A percentile compares a stretch with the other conserved stretches of the same genome.
Evolutionary conservation across 2,329 filamentous ascomycete species (phyloP).

Genomic region (Cyphellophora europaea): DNA sequence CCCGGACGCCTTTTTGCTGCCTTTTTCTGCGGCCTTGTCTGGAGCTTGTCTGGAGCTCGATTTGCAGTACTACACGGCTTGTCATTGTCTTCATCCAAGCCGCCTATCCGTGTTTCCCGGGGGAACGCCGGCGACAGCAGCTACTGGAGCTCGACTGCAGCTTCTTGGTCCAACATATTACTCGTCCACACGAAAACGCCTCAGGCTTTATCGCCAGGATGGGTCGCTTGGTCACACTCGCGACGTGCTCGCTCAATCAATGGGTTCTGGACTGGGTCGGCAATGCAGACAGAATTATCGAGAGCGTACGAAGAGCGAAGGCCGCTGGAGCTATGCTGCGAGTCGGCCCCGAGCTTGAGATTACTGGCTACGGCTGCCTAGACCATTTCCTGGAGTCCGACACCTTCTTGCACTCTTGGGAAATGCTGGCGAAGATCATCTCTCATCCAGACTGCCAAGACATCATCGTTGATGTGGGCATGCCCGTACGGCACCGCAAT

Average conservation of each 20-base stretch:
- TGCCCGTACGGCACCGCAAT: conserved; percentile 28
- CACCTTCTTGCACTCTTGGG: conserved; percentile 51
- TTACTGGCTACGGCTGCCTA: conserved; percentile 56
- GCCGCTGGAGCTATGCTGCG: conserved; percentile 52
- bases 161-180: no score
- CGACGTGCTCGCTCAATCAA: conserved; percentile 9
- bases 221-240: conserved; percentile 8
- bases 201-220: no score
- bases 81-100: no score
- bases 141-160: no score
- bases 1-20: no score
- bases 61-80: no score
- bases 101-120: no score
- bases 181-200: no score
- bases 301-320: conserved; percentile 54
- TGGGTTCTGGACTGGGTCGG: conserved; percentile 51
- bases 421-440: conserved; percentile 54
- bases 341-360: conserved; percentile 46
- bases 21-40: no score
- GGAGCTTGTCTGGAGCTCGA: no score
- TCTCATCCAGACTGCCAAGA: conserved; percentile 50
- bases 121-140: no score
- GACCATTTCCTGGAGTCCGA: conserved; percentile 53
- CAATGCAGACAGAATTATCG: conserved; percentile 54
- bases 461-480: conserved; percentile 50